Evolutionary conservation across 495 filamentous ascomycete species (phyloP).

Genomic region (Penicillium salamii): DNA sequence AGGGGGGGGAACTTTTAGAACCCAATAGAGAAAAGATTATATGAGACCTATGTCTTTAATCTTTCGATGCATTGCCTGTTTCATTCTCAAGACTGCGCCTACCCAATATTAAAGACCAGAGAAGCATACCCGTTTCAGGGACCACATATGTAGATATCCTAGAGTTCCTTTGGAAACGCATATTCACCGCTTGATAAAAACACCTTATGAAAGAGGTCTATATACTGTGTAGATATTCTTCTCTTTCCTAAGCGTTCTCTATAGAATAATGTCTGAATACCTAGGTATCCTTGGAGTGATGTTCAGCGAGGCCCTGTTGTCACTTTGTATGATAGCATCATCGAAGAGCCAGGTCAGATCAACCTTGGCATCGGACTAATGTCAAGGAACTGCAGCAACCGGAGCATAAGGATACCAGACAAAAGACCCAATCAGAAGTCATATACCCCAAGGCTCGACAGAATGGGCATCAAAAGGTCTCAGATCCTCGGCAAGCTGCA

Average conservation of each 20-base stretch:
- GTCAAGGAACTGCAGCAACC: constrained; percentile 18
- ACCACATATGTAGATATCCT: constrained; percentile 56
- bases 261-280: too few relatives aligned
- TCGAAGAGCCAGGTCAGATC: constrained; percentile 9
- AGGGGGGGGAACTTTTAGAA: too few relatives aligned
- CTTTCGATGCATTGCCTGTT: constrained; percentile 39
- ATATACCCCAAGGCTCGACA: constrained; percentile 17
- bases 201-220: constrained; percentile 26
- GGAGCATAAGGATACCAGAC: constrained; percentile 23
- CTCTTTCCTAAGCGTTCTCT: not conserved
- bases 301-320: too few relatives aligned
- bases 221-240: not conserved
- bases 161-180: constrained; percentile 25
- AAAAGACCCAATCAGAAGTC: constrained; percentile 16
- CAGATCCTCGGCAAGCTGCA: constrained; percentile 40
- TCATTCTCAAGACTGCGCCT: constrained; percentile 32
- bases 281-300: too few relatives aligned
- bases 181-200: constrained; percentile 28
- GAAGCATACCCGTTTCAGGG: constrained; percentile 29
- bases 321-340: too few relatives aligned
- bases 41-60: constrained; percentile 16
- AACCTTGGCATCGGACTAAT: constrained; percentile 17
- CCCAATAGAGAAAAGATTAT: constrained; percentile 1
- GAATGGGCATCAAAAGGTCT: constrained; percentile 35
- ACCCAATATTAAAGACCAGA: constrained; percentile 25